Conservation (phyloP, 2,329 filamentous ascomycete species). For the Escovopsis weberi region DNA sequence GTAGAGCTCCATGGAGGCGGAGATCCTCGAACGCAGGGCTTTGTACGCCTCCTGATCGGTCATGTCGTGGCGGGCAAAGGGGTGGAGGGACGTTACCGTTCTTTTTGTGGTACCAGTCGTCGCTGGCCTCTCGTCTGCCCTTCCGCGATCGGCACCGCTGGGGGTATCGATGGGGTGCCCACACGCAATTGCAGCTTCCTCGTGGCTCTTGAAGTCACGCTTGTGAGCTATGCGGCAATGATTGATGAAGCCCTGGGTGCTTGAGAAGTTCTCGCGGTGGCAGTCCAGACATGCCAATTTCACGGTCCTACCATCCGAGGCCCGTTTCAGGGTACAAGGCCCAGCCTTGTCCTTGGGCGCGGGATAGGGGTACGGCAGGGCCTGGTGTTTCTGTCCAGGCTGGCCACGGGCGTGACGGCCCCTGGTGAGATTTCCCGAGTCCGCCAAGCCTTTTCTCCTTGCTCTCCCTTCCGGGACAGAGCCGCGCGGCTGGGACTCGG, state of each 20-base stretch:
- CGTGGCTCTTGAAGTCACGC: conserved; percentile 88
- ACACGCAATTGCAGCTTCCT: conserved; percentile 78
- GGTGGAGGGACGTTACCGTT: conserved; percentile 14
- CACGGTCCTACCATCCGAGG: conserved; percentile 64
- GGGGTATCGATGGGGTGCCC: conserved; percentile 59
- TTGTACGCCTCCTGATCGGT: conserved; percentile 37
- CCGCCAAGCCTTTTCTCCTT: conserved; percentile 56
- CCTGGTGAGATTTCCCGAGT: conserved; percentile 29
- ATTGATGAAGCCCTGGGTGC: conserved; percentile 98
- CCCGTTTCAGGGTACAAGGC: conserved; percentile 71
- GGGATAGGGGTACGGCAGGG: conserved; percentile 55
- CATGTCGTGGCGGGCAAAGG: conserved; percentile 29
- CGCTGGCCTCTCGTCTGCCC: conserved; percentile 14
- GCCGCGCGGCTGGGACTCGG: conserved; percentile 29
- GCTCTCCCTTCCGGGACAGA: conserved; percentile 53
- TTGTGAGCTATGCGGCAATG: conserved; percentile 94
- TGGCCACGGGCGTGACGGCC: conserved; percentile 33
- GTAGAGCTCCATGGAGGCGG: conserved; percentile 38
- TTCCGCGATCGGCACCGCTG: conserved; percentile 4
- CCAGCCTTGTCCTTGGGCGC: conserved; percentile 68
- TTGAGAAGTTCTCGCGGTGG: conserved; percentile 80
- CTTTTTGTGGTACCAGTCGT: conserved; percentile 2
- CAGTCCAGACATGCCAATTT: conserved; percentile 87
- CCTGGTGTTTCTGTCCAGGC: conserved; percentile 49
- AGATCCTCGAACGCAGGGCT: conserved; percentile 37